Conservation (phyloP, 108 stramenopile genomes). For the Stephanodiscus minutulus region DNA sequence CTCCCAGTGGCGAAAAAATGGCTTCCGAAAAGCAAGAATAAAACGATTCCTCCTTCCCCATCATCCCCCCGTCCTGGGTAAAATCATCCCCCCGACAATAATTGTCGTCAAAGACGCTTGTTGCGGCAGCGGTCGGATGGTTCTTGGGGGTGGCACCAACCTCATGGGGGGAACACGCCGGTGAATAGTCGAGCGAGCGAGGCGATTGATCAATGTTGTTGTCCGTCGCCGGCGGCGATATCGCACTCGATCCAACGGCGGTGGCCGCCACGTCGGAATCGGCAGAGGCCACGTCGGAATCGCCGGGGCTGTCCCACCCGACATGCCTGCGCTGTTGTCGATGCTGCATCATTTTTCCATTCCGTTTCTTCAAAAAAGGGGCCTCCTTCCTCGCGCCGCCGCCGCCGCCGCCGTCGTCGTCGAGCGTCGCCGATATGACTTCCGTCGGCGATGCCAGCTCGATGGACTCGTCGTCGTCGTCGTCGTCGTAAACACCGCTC, state of each 20-base stretch:
- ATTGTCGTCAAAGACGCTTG: neutral
- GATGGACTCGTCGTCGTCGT: neutral
- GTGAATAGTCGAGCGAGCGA: constrained; percentile 46
- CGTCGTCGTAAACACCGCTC: neutral
- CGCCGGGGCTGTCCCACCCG: no score
- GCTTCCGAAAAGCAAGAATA: neutral
- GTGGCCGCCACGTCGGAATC: no score
- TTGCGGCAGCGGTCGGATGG: neutral
- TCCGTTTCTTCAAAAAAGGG: neutral
- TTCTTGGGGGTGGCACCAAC: neutral
- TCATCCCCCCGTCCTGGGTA: neutral
- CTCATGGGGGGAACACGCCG: constrained; percentile 25
- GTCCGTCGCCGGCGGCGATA: constrained; percentile 9
- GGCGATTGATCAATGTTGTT: constrained; percentile 6
- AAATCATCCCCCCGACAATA: neutral
- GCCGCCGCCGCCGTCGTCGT: neutral
- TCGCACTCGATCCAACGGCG: neutral
- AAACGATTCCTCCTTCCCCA: neutral
- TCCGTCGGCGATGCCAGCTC: neutral
- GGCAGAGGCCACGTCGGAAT: no score
- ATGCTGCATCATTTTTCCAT: neutral
- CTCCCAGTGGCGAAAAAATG: neutral
- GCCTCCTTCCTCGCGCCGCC: neutral
- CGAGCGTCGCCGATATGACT: neutral
- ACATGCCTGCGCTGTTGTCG: neutral